Base-by-base conservation (phyloP, 2,329 filamentous ascomycete species). In the Metarhizium rileyi region DNA sequence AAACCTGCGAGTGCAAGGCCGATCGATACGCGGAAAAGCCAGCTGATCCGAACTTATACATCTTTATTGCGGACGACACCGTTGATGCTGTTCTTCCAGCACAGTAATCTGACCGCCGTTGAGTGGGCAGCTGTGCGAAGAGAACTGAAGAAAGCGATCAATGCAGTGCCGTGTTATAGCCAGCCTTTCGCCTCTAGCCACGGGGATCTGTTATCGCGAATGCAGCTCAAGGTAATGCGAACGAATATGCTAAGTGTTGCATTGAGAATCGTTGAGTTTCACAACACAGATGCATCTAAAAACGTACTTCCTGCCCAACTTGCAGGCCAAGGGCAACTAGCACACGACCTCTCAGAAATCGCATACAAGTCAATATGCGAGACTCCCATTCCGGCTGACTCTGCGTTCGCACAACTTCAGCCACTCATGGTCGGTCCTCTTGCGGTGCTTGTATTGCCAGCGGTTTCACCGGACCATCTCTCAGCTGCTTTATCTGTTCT, bases 191-290 rank as follows among this genome's bases (percentile, higher is more conserved):
- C 54, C 3, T 58, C 55, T 2, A 54, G 55, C 2, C 65, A 71
- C 25, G 54, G 70, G 22, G 66, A 77, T 28, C 63, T 88, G 30
- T 75, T 78, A n/a, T 69, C 78, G 2, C 70, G 73, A 36, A 76
- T 93, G 56, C 84, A 87, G 67, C 65, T 97, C 25, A 85, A 94
- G 65, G 87, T 95, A 25, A 73, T 98, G 50, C 85, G 93, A 63
- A 93, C 88, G 14, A 86, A 87, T 62, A 94, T 98, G 62, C 88
- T 98, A 64, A 83, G 84, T 56, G 81, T 87, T 18, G 90, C 91
- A 1, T 72, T 97, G 53, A 84, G 86, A 56, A 80, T 97, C 47
- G 83, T 90, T 53, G 91, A 97, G 63, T 94, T 90, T 69, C 94
- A 80, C 63, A 78, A 78, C 63, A 77, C 74, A 54, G 68, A 68